Evolutionary conservation across 129 eudicot species (phyloP).

Genomic region (Flaveria linearis): DNA sequence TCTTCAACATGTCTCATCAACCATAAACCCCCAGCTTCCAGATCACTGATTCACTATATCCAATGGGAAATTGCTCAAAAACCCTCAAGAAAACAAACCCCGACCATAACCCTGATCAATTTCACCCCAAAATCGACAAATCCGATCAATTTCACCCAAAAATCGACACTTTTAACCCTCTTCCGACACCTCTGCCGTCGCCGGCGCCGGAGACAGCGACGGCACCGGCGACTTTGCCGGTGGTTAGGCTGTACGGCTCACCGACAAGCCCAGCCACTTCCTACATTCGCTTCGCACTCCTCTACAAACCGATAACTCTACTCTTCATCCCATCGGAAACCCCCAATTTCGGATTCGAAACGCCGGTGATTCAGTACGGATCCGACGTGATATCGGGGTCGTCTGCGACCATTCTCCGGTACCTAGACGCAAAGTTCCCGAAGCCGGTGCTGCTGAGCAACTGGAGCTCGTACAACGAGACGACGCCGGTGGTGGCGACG

Average conservation of each 20-base stretch:
- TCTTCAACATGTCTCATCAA: slow-evolving; percentile 26
- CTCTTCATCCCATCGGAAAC: slow-evolving; percentile 55
- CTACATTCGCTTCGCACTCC: slow-evolving; percentile 72
- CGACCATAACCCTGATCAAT: slow-evolving; percentile 23
- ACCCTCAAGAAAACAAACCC: slow-evolving; percentile 45
- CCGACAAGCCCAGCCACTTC: slow-evolving; percentile 56
- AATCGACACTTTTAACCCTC: neutral
- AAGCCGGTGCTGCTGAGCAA: slow-evolving; percentile 51
- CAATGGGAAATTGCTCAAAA: slow-evolving; percentile 62
- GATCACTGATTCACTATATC: neutral
- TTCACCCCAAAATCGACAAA: slow-evolving; percentile 17
- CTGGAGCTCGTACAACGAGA: slow-evolving; percentile 41
- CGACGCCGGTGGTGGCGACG: slow-evolving; percentile 79
- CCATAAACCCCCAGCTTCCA: slow-evolving; percentile 7
- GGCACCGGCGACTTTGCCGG: slow-evolving; percentile 32
- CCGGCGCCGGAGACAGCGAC: slow-evolving; percentile 13
- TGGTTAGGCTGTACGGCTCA: slow-evolving; percentile 60
- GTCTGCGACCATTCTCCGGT: slow-evolving; percentile 49
- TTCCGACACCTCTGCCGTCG: neutral
- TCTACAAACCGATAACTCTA: slow-evolving; percentile 66
- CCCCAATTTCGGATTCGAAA: slow-evolving; percentile 37
- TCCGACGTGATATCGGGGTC: slow-evolving; percentile 76
- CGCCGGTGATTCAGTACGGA: slow-evolving; percentile 56
- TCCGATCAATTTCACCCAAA: slow-evolving; percentile 20
- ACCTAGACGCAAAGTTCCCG: slow-evolving; percentile 76